These are phyloP conservation scores for Neophaeococcomyces mojaviensis DNA, from an alignment of 2,329 filamentous ascomycete species.

Conservation along the genomic window DNA sequence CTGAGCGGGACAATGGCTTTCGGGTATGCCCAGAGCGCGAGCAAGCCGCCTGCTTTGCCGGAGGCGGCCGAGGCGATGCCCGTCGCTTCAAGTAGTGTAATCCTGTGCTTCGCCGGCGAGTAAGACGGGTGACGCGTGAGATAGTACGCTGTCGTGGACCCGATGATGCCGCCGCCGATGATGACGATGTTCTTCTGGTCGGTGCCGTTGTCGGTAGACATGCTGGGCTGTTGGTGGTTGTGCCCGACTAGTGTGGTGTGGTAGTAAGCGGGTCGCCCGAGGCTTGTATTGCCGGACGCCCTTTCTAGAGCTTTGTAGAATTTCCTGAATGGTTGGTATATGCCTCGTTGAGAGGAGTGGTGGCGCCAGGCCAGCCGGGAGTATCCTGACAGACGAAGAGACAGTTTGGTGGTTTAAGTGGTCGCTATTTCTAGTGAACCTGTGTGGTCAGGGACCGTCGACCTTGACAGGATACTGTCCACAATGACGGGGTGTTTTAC, in stretches of 20 bases:
- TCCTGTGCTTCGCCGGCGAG: conserved; percentile 63
- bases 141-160: conserved; percentile 84
- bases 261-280: too few relatives aligned
- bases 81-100: conserved; percentile 81
- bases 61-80: conserved; percentile 84
- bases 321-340: neutral
- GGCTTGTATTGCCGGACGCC: too few relatives aligned
- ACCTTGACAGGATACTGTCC: too few relatives aligned
- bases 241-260: conserved; percentile 14
- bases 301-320: neutral
- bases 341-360: neutral
- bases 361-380: neutral
- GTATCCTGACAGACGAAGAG: neutral
- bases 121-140: conserved; percentile 79
- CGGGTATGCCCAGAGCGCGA: conserved; percentile 90
- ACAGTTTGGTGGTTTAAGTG: neutral
- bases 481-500: too few relatives aligned
- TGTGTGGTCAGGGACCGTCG: neutral
- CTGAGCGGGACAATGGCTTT: conserved; percentile 74
- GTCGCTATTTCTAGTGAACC: neutral
- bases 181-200: conserved; percentile 24
- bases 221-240: conserved; percentile 28
- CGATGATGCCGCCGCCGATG: conserved; percentile 79
- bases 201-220: conserved; percentile 4
- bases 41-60: conserved; percentile 85